Evolutionary conservation across 2,329 filamentous ascomycete genomes (phyloP).

Genomic region (Westerdykella aurantiaca): DNA sequence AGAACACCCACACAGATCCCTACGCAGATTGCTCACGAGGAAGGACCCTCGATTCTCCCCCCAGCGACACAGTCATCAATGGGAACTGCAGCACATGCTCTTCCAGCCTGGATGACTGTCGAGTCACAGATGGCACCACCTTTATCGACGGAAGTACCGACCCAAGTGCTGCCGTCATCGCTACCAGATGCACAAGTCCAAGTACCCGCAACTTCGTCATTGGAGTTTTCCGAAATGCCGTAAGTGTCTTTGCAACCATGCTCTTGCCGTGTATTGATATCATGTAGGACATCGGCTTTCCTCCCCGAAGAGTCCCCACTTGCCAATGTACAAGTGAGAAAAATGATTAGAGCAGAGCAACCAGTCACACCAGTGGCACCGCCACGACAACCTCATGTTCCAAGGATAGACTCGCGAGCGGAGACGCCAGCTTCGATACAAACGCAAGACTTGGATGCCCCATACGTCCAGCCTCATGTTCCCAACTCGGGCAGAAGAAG

Average conservation of each 20-base stretch:
- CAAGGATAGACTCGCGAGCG: background rate
- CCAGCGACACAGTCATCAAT: too few species aligned
- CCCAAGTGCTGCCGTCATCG: conserved; percentile 1
- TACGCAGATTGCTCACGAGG: background rate
- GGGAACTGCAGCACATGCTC: too few species aligned
- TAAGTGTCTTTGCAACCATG: too few species aligned
- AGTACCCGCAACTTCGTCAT: conserved; percentile 1
- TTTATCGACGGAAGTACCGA: background rate
- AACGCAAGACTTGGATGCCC: conserved; percentile 2
- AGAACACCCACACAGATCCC: background rate
- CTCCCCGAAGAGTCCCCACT: conserved; percentile 3
- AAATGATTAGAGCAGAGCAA: background rate
- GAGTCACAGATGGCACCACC: too few species aligned
- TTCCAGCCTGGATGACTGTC: too few species aligned
- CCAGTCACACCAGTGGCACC: background rate
- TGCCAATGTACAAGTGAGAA: conserved; percentile 3
- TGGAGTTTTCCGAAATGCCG: too few species aligned
- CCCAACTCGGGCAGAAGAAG: conserved; percentile 10
- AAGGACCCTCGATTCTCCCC: too few species aligned
- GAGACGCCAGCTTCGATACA: background rate
- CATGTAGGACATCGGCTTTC: background rate
- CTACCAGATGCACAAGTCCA: conserved; percentile 1
- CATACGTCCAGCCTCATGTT: background rate
- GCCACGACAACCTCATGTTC: background rate
- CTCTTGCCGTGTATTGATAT: background rate